These are phyloP conservation scores for Fusarium luffae DNA, from an alignment of 2,329 filamentous ascomycete genomes.

Conservation along the genomic window DNA sequence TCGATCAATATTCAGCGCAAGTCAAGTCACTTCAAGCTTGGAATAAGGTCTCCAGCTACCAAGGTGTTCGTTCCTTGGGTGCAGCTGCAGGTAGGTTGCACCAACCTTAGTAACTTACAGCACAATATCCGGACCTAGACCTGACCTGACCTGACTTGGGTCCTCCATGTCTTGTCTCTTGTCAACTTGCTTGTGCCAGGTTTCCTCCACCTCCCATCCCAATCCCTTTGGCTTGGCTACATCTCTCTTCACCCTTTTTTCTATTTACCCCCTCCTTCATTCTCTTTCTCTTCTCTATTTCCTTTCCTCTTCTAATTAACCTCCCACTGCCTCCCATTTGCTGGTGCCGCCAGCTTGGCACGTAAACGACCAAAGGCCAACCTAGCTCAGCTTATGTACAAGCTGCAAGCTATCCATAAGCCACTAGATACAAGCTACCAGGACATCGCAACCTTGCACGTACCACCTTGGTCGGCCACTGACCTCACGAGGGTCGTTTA, in stretches of 20 bases:
- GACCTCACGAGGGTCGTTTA: constrained; percentile 13
- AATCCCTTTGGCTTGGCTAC: constrained; percentile 22
- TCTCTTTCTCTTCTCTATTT: constrained; percentile 19
- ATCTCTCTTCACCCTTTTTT: constrained; percentile 25
- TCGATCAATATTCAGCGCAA: constrained; percentile 18
- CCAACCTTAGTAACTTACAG: constrained; percentile 5
- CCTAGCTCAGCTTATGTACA: constrained; percentile 17
- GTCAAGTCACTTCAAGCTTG: constrained; percentile 18
- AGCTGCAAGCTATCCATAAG: constrained; percentile 11
- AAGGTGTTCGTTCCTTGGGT: constrained; percentile 1
- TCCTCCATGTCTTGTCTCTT: constrained; percentile 15
- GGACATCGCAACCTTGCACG: constrained; percentile 22
- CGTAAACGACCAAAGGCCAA: constrained; percentile 12
- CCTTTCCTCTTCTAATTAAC: constrained; percentile 16
- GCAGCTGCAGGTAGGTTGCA: constrained; percentile 22
- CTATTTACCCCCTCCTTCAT: constrained; percentile 27
- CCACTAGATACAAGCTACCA: constrained; percentile 10
- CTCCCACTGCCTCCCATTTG: constrained; percentile 22
- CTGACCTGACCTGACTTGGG: constrained; percentile 4
- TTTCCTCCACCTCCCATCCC: constrained; percentile 33
- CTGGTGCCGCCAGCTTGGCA: constrained; percentile 20
- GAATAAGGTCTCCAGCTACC: constrained; percentile 17
- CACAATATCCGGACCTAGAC: neutral
- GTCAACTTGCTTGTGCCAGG: constrained; percentile 33
- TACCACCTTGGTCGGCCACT: constrained; percentile 17